Evolutionary conservation across 2,329 filamentous ascomycete species (phyloP), one percentile per base, ranked within the genome.

Genomic region (Fusarium devonianum): DNA sequence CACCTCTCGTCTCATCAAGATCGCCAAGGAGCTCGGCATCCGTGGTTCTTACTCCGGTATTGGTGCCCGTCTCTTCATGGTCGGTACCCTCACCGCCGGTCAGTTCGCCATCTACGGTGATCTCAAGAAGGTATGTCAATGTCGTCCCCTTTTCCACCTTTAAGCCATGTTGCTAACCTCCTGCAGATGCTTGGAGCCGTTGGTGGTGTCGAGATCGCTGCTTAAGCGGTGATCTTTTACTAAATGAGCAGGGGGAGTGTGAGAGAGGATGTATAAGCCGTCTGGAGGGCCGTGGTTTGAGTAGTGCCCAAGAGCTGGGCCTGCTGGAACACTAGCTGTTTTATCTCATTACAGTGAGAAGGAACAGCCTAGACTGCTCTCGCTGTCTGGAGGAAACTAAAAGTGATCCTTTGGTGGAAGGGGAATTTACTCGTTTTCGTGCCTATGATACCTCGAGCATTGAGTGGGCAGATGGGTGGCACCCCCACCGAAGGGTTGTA

Each of bases 81-180:
- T 89, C 67, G 87, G 88, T 75, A 88, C 85, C 63, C 75, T 91
- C 65, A 90, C 87, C 57, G 86, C 86, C 59, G 87, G 87, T 73
- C 90, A 94, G 78, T 94, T 94, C 75, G 89, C 89, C 69, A 96
- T 96, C 75, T 96, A 96, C 71, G 90, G 88, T 73, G 82, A 86
- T 39, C 40, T 64, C 0, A 59, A 59, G 56, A 60, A 58, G 12
- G 53, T 40, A 52, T 19, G 44, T 49, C 14, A 39, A 32, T 19
- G 10, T 18, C 26, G 11, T 29, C n/a, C 28, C 11, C 10, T 14
- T 12, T 4, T 18, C 11, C 6, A n/a, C n/a, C 7, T 5, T 11
- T 7, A 21, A 35, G 2, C n/a, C 28, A 19, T 5, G 25, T 21
- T 65, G 56, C 64, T 53, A 80, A 83, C 66, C n/a, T n/a, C n/a